Evolutionary conservation across 78 protist genomes (phyloP), one percentile per base, ranked within the genome.

Genomic region (Guillardia theta): DNA sequence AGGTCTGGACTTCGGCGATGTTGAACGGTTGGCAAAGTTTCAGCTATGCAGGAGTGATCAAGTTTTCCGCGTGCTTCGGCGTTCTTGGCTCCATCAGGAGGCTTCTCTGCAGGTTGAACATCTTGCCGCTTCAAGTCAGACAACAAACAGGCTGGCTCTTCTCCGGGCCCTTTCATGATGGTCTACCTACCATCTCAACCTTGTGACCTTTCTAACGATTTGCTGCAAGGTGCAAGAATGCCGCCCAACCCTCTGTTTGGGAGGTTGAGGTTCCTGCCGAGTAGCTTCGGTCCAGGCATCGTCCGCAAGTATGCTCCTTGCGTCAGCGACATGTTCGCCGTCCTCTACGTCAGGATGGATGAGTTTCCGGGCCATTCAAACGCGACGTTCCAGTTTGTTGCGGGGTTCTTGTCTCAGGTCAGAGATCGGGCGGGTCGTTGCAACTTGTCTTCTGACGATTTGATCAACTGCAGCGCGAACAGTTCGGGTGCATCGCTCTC

Each of bases 1-100:
- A 24, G 45, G 83, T 70, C 8, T 70, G 83, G 83, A 10, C 36
- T 15, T 24, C 83, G 33, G 83, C 36, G 0, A 4, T 70, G 46
- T 15, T 70, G 46, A 70, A 70, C 41, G 83, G 83, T 33, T 70
- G 83, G 83, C 83, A 70, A 43, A 70, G 83, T 43, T 70, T 70
- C 83, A 70, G 83, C 83, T 70, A 70, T 6, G 83, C 83, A 0
- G 83, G 83, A 12, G n/a, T 33, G 46, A 24, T 70, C 83, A 15
- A 36, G 9, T 43, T 70, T 3, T 1, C 0, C 9, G 10, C 36
- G 41, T 70, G 83, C 83, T 70, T 1, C 83, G 41, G 83, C 83
- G 36, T 18, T 24, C 41, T 33, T 18, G 83, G 36, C 6, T 24
- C 83, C 41, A 12, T 18, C 15, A 36, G 41, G 10, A 36, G 6